A percentile compares a stretch with the other conserved stretches of the same genome.
Evolutionary conservation across 306 rosid genomes (phyloP).

Genomic region (Vigna hirtella): DNA sequence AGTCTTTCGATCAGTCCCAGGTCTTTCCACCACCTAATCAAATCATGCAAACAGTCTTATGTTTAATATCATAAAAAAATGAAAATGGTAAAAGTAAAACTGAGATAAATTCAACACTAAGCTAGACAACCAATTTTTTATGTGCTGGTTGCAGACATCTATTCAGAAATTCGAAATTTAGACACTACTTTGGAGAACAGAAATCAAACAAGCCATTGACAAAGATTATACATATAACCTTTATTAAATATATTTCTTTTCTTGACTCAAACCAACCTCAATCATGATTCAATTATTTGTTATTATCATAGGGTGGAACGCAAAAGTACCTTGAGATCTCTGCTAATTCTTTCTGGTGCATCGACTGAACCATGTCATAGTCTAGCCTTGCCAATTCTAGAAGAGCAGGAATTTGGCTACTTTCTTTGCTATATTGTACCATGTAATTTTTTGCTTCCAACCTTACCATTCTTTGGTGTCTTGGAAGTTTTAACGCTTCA

Average conservation of each 20-base stretch:
- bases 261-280: background rate
- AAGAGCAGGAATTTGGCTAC: constrained; percentile 21
- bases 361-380: constrained; percentile 40
- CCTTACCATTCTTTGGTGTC: constrained; percentile 50
- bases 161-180: background rate
- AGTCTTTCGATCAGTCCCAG: constrained; percentile 50
- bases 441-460: constrained; percentile 52
- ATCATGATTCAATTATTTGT: background rate
- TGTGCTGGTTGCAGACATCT: background rate
- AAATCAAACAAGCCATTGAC: background rate
- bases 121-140: background rate
- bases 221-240: background rate
- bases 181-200: background rate
- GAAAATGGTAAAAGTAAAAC: background rate
- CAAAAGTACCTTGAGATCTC: constrained; percentile 51
- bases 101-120: background rate
- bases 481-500: constrained; percentile 46
- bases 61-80: background rate
- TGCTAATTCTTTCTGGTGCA: constrained; percentile 51
- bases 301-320: background rate
- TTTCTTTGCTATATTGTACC: constrained; percentile 39
- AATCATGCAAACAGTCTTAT: background rate
- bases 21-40: constrained; percentile 59
- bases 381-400: constrained; percentile 53
- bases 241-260: background rate